phyloP scores from a whole-genome alignment of 225 moss, liverwort and hornwort genomes.

The Physcomitrellopsis africana region DNA sequence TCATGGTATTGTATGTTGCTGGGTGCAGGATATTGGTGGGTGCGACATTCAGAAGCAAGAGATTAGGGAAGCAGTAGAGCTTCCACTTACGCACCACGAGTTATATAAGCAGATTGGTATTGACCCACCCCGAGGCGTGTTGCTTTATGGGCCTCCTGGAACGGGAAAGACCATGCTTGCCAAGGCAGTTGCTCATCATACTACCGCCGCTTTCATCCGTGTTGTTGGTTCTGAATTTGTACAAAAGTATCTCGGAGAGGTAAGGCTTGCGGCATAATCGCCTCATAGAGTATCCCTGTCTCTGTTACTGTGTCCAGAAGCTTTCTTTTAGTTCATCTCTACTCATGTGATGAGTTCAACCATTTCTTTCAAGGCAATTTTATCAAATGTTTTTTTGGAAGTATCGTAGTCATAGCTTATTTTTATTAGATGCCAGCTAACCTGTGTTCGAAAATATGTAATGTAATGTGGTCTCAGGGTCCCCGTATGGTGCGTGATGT shows the following conservation, averaged over 20 bases:
- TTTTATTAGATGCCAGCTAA: not conserved
- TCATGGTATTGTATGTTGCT: constrained; percentile 1
- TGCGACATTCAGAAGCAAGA: constrained; percentile 98
- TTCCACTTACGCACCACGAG: constrained; percentile 96
- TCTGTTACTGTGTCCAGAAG: not conserved
- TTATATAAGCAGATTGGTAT: constrained; percentile 99
- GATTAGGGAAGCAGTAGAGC: constrained; percentile 97
- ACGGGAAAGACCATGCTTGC: constrained; percentile 99
- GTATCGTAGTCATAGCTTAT: not conserved
- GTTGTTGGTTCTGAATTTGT: constrained; percentile 98
- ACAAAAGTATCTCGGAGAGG: constrained; percentile 98
- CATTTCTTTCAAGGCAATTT: not conserved
- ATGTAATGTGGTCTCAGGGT: constrained; percentile 53
- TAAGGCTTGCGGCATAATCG: constrained; percentile 22
- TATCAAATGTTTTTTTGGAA: not conserved
- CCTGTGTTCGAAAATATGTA: not conserved
- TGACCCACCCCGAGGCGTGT: constrained; percentile 91
- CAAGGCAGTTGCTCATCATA: constrained; percentile 97
- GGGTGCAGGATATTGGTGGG: constrained; percentile 89
- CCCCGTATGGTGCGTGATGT: constrained; percentile 97
- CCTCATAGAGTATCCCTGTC: not conserved
- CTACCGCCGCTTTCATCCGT: constrained; percentile 96
- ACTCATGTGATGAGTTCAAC: not conserved
- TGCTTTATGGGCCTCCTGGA: constrained; percentile 94
- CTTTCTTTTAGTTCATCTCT: not conserved